A percentile compares a stretch with the other conserved stretches of the same genome.
Conservation (phyloP, 1,284 basidiomycete genomes). For the Pascua guehoae region DNA sequence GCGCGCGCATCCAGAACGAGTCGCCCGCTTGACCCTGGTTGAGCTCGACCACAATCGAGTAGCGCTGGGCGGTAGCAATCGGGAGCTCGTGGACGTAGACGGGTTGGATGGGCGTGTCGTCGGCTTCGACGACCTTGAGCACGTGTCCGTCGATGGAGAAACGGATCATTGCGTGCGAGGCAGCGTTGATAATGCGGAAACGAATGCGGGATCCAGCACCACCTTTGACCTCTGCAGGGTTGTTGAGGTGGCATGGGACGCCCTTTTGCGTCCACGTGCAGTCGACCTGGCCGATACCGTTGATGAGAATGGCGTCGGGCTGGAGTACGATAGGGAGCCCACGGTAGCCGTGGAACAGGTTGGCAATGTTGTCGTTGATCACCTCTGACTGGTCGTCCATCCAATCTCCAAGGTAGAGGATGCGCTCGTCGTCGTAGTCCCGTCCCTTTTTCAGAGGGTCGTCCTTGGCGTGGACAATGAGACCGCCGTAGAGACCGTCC, state of each 20-base stretch:
- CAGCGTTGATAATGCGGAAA: constrained; percentile 24
- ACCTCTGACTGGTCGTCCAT: constrained; percentile 22
- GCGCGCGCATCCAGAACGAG: constrained; percentile 37
- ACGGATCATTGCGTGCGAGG: constrained; percentile 13
- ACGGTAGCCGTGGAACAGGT: background rate
- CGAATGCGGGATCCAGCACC: constrained; percentile 12
- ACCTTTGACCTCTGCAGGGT: background rate
- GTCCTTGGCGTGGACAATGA: constrained; percentile 29
- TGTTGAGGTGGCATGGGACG: constrained; percentile 1
- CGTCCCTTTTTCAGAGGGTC: constrained; percentile 21
- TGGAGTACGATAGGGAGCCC: constrained; percentile 1
- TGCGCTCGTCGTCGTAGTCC: constrained; percentile 32
- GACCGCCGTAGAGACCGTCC: constrained; percentile 30
- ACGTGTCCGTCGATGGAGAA: constrained; percentile 30
- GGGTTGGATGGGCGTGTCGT: constrained; percentile 25
- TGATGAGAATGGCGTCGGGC: constrained; percentile 27
- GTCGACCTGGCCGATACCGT: constrained; percentile 21
- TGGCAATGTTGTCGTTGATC: constrained; percentile 15
- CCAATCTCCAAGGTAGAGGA: constrained; percentile 30
- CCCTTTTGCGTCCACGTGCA: background rate
- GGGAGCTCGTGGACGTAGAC: constrained; percentile 25
- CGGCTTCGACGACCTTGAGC: constrained; percentile 31
- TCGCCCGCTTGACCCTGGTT: constrained; percentile 23
- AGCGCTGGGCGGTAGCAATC: constrained; percentile 32
- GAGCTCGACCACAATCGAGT: constrained; percentile 37